Percentiles rank a stretch among this genome's conserved stretches.
Conservation (phyloP, 768 basidiomycete genomes). For the Cubamyces lactineus region DNA sequence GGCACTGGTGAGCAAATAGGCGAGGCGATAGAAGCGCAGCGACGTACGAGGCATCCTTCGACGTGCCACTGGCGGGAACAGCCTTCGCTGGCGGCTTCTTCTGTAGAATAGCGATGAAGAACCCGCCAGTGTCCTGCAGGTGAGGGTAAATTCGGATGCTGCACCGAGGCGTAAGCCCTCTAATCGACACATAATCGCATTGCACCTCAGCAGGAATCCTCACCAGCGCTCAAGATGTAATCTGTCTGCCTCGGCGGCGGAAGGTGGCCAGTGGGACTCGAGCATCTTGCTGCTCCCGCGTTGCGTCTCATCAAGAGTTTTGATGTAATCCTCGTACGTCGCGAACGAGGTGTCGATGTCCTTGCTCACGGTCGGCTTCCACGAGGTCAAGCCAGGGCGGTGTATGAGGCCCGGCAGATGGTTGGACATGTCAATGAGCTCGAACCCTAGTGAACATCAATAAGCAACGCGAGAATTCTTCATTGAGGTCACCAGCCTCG, state of each 20-base stretch:
- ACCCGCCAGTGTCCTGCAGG: constrained; percentile 94
- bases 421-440: constrained; percentile 78
- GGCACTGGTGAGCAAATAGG: neutral
- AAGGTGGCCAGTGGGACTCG: constrained; percentile 78
- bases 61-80: neutral
- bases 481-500: neutral
- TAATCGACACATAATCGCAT: no score
- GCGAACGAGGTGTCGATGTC: constrained; percentile 52
- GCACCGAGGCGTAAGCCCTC: neutral
- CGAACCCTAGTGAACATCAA: constrained; percentile 54
- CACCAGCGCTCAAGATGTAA: constrained; percentile 78
- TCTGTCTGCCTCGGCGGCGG: constrained; percentile 58
- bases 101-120: constrained; percentile 92
- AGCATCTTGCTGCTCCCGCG: constrained; percentile 62
- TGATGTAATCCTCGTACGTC: constrained; percentile 63
- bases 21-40: neutral
- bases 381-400: constrained; percentile 72
- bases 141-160: constrained; percentile 94
- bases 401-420: constrained; percentile 72
- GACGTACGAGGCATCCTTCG: constrained; percentile 19
- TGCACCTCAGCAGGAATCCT: neutral
- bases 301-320: constrained; percentile 51
- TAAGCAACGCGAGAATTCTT: constrained; percentile 5
- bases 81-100: constrained; percentile 39
- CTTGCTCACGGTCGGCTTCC: constrained; percentile 75